These are phyloP conservation scores for Chrysanthemum makinoi DNA, from an alignment of 129 eudicot genomes.

Conservation along the genomic window DNA sequence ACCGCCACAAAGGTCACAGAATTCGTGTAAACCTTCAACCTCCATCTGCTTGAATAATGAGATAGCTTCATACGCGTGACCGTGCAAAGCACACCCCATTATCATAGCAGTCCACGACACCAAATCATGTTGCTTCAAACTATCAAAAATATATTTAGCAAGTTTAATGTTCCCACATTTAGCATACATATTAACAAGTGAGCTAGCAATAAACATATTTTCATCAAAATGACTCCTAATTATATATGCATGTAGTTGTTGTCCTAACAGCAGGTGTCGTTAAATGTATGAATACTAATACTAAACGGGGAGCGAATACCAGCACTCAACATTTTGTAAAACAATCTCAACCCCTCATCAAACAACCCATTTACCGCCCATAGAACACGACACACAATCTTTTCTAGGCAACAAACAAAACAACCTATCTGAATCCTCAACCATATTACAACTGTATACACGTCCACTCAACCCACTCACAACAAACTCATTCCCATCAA, in stretches of 20 bases:
- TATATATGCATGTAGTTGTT: constrained; percentile 68
- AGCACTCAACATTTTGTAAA: constrained; percentile 55
- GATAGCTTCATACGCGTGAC: constrained; percentile 61
- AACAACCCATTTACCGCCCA: constrained; percentile 64
- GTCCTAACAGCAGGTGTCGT: constrained; percentile 59
- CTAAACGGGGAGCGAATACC: constrained; percentile 42
- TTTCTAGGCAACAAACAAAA: constrained; percentile 42
- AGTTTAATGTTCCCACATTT: constrained; percentile 64
- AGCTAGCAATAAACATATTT: constrained; percentile 59
- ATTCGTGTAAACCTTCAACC: constrained; percentile 43
- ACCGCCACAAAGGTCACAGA: constrained; percentile 55
- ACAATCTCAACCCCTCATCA: constrained; percentile 64
- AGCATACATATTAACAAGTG: constrained; percentile 85
- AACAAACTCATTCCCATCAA: constrained; percentile 49
- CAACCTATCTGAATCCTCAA: constrained; percentile 50
- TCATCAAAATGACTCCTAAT: constrained; percentile 51
- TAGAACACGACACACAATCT: constrained; percentile 55
- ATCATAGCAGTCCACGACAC: constrained; percentile 88
- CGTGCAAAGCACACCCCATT: constrained; percentile 66
- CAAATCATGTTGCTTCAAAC: constrained; percentile 51
- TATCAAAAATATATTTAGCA: constrained; percentile 51
- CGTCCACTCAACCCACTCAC: constrained; percentile 64
- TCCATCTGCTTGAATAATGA: constrained; percentile 56
- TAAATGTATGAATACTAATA: constrained; percentile 64
- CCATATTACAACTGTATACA: constrained; percentile 63